Base-by-base conservation (phyloP, 2,329 filamentous ascomycete genomes). In the Ophiocordyceps sinensis region DNA sequence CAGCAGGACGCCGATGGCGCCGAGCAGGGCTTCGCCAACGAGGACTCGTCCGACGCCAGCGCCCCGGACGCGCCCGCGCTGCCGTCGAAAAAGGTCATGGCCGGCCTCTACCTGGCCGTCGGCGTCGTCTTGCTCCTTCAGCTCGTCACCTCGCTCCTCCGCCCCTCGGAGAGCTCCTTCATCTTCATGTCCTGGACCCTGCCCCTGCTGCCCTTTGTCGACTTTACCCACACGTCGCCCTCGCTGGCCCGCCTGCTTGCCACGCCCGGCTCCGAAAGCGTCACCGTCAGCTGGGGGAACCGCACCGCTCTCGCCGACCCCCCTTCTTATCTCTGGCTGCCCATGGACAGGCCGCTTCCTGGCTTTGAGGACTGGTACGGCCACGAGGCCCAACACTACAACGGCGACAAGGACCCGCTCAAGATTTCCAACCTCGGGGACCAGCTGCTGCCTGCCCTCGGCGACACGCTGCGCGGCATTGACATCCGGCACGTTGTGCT, bases 401-500 rank as follows among this genome's bases (percentile, higher is more conserved):
- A 46, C 19, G 53, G 63, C 5, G 48, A 47, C 1, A 41, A 49
- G 5, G 65, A 67, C 28, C 64, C 65, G 0, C 36, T 66, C 34
- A 63, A 59, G 37, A 54, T 65, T n/a, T 57, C 60, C 0, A 67
- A 67, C 30, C 48, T 62, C 3, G 44, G 62, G 3, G 49, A 62
- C 10, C 51, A 52, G 0, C 38, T 66, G 1, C 44, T 61, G 1
- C 37, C 56, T 8, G 44, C 43, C 1, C 48, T 62, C 3, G 47
- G 48, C 2, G 46, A 44, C 8, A 51, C 50, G 34, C 41, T 62
- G 6, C 30, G 45, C 8, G 47, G 52, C 1, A 51, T 65, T 7
- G 55, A 57, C 10, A 61, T 68, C 41, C 63, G 64, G 38, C 64
- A 68, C 42, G 53, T 68, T 5, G 49, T 68, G 12, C 45, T 67